Evolutionary conservation across 2,329 filamentous ascomycete species (phyloP), one percentile per base, ranked within the genome.

Genomic region (Trichoderma lentiforme): DNA sequence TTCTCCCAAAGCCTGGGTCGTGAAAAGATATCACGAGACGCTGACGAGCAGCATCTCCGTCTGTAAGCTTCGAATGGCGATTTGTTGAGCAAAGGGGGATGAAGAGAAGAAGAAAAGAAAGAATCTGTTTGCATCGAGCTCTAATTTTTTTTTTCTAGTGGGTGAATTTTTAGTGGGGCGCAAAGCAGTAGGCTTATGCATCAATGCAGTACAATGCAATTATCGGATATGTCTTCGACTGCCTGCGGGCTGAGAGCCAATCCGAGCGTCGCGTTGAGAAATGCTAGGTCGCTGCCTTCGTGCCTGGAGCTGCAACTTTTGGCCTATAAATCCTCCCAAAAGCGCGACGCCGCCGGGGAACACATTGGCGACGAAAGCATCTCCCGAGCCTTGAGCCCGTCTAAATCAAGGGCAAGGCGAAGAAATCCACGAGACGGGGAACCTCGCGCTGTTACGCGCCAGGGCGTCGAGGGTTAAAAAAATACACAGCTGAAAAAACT

Each of bases 41-140:
- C 77, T 77, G 74, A 34, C 75, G 62, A 73, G 70, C 47, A 72
- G 66, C 72, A 73, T 89, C 87, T 92, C 93, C 92, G 93, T 97
- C 86, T 92, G 93, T 94, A 85, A 94, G 95, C 95, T 98, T 97
- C 92, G 94, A 97, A 97, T 91, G 92, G 95, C 95, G 95, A 98
- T 97, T 94, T 94, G 94, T 98, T 90, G 94, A 95, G 88, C 95
- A 97, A 94, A 90, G 92, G 80, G 91, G 90, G 89, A 89, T 85
- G 84, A 80, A 81, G 81, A 79, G 76, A 77, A 77, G 79, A 74
- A 71, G 76, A 75, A 74, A 78, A 76, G 76, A 74, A 74, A 71
- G 57, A 70, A n/a, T 36, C 39, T 36, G 0, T 64, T 2, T 66
- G 28, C 26, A 43, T 26, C 39, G 62, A 68, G 60, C 72, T 69